These are phyloP conservation scores for Closterium sp. DNA, from an alignment of 139 green algal genomes.

Conservation along the genomic window DNA sequence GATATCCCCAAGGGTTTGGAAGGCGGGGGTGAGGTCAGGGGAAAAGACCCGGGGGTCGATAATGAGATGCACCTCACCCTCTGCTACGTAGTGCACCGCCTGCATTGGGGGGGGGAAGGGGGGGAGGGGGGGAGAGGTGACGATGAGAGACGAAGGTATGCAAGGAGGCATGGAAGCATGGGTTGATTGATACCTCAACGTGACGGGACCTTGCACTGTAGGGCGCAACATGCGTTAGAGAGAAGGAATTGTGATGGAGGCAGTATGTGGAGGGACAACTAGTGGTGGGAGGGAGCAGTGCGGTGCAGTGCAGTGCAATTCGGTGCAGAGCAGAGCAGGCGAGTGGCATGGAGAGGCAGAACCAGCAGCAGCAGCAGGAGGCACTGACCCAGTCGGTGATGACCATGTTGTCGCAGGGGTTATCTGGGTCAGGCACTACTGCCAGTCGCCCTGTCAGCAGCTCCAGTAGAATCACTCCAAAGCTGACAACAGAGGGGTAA, in stretches of 20 bases:
- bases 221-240: no score
- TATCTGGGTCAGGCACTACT: neutral
- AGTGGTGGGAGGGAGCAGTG: no score
- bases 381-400: slow-evolving; percentile 4
- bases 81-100: neutral
- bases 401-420: neutral
- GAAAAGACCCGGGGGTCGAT: neutral
- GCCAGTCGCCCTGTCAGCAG: slow-evolving; percentile 1
- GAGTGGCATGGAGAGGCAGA: no score
- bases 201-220: no score
- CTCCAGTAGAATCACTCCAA: neutral
- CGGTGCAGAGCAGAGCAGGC: no score
- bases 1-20: neutral
- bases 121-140: neutral
- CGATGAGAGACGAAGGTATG: no score
- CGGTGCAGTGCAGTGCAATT: no score
- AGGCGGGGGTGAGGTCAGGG: neutral
- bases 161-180: neutral
- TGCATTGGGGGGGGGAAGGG: neutral
- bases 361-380: neutral
- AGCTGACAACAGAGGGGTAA: neutral
- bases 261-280: no score
- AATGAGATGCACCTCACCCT: neutral
- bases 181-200: no score
- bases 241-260: no score